Base-by-base conservation (phyloP, 2,329 filamentous ascomycete species). In the Fusarium vanettenii region DNA sequence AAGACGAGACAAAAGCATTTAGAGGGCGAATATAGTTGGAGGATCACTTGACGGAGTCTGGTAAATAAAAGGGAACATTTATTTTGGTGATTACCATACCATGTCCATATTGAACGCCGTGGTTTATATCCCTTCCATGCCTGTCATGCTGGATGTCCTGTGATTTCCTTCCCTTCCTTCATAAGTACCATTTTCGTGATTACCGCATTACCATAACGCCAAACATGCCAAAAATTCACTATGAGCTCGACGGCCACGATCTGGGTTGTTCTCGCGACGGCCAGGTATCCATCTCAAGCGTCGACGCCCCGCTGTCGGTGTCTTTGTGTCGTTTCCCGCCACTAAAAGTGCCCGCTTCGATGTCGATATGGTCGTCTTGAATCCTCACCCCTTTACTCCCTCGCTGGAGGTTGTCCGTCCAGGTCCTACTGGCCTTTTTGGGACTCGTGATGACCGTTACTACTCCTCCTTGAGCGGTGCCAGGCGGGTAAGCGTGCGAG, bases 241-340 rank as follows among this genome's bases (percentile, higher is more conserved):
- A 66, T 64, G 27, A 67, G 11, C 27, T 37, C 31, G 48, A 35
- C 33, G 73, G 73, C 73, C 73, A 75, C n/a, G 70, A 76, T 22
- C 61, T 76, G 5, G 73, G 73, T 6, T 77, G 73, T 20, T 76
- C 70, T 39, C 66, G 67, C 1, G 57, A 60, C 11, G 75, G 70
- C 77, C 76, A 79, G 18, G 76, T 66, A 14, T 76, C 67, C 76
- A 79, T 71, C 64, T 79, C 77, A 20, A 79, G 63, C 16, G 72
- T 75, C 8, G 77, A 78, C 14, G 50, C 55, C 20, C 66, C 70
- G 10, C 74, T 77, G 16, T 75, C 64, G 16, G 61, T 60, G 43
- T 72, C 69, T 63, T 78, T 78, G 18, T 76, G 70, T 16, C 56
- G 70, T 43, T 66, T 66, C 16, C 66, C 22, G 16, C 71, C 65